Conservation (phyloP, 2,329 filamentous ascomycete species). For the Aspergillus viridinutans region DNA sequence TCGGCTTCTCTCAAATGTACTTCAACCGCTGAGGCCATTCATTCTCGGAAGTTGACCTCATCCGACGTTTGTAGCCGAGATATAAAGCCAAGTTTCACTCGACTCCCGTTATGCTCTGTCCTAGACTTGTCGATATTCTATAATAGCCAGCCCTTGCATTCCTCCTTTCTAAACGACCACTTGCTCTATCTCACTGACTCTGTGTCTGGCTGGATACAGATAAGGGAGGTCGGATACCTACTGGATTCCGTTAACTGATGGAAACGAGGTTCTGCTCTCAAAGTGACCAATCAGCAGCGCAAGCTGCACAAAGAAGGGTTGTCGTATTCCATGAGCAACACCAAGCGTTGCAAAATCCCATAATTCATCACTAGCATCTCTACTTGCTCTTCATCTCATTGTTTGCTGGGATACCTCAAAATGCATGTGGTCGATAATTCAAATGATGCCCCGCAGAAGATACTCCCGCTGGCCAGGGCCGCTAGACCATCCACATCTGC, state of each 20-base stretch:
- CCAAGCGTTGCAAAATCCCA: not conserved
- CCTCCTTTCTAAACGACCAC: not conserved
- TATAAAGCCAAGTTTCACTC: not conserved
- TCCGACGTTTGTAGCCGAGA: not conserved
- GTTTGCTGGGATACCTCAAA: constrained; percentile 3
- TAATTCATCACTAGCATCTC: not conserved
- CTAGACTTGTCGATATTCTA: not conserved
- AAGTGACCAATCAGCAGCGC: constrained; percentile 32
- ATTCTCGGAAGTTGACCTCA: not conserved
- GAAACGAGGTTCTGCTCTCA: constrained; percentile 20
- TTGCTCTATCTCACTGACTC: not conserved
- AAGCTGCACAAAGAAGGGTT: not conserved
- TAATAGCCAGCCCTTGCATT: not conserved
- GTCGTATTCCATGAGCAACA: not conserved
- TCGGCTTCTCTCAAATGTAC: too few relatives aligned
- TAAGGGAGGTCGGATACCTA: not conserved
- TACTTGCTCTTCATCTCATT: not conserved
- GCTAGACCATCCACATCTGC: constrained; percentile 20
- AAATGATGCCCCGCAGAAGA: constrained; percentile 11
- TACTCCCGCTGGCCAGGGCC: constrained; percentile 19
- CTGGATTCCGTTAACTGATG: not conserved
- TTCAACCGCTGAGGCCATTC: too few relatives aligned
- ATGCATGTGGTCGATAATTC: not conserved
- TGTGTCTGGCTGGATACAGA: not conserved
- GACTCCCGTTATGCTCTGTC: not conserved